Conservation (phyloP, 805 yeast genomes). For the Metschnikowia proteae region DNA sequence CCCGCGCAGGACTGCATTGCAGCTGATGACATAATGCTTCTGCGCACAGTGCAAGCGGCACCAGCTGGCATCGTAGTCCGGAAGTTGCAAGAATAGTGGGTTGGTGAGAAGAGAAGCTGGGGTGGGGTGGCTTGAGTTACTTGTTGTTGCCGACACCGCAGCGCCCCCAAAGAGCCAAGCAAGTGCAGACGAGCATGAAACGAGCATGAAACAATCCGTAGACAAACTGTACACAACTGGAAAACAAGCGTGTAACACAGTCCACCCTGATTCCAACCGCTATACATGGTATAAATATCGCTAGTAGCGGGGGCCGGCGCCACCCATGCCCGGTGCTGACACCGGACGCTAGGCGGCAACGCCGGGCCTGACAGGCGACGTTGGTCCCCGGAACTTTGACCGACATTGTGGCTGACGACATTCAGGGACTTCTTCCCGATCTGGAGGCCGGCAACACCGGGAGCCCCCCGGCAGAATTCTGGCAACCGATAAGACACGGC, state of each 20-base stretch:
- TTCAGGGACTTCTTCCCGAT: not conserved
- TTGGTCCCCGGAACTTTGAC: not conserved
- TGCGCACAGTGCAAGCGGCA: not conserved
- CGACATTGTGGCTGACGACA: not conserved
- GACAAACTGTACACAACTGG: too few relatives aligned
- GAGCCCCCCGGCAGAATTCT: not conserved
- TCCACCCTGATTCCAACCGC: too few relatives aligned
- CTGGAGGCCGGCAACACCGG: not conserved
- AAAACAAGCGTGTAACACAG: too few relatives aligned
- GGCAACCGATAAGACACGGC: not conserved
- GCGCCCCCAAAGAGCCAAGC: too few relatives aligned
- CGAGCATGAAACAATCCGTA: not conserved
- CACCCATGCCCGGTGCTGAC: too few relatives aligned
- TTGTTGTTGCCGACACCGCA: too few relatives aligned
- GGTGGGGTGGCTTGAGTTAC: too few relatives aligned
- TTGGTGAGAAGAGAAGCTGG: too few relatives aligned
- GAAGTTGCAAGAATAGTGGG: too few relatives aligned
- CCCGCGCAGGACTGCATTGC: not conserved
- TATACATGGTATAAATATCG: too few relatives aligned
- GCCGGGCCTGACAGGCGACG: not conserved
- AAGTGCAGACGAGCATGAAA: not conserved
- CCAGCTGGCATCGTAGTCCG: too few relatives aligned
- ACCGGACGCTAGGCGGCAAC: not conserved
- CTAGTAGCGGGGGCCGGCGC: too few relatives aligned
- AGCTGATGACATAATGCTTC: conserved; percentile 1